phyloP scores from a whole-genome alignment of 345 rosid species.

The Salix suchowensis region DNA sequence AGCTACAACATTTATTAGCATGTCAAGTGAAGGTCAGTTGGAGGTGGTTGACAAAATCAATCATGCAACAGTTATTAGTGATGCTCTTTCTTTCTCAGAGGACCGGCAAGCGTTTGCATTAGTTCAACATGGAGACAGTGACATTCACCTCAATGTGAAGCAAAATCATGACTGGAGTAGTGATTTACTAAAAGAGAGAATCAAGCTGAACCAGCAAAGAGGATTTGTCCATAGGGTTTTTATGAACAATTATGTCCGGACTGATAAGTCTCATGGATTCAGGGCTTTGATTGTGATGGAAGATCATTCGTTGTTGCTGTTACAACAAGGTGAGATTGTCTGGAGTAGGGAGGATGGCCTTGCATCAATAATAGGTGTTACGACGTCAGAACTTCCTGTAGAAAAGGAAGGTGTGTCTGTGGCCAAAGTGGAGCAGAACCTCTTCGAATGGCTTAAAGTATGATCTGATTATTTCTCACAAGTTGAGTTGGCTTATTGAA shows the following conservation, averaged over 20 bases:
- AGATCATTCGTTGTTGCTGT: slow-evolving; percentile 86
- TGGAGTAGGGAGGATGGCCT: slow-evolving; percentile 97
- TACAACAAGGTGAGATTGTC: slow-evolving; percentile 90
- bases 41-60: slow-evolving; percentile 59
- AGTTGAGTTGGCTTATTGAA: not conserved
- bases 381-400: slow-evolving; percentile 85
- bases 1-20: slow-evolving; percentile 43
- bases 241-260: slow-evolving; percentile 79
- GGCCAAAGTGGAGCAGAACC: slow-evolving; percentile 86
- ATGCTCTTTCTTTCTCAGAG: slow-evolving; percentile 61
- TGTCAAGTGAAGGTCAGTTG: slow-evolving; percentile 53
- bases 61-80: slow-evolving; percentile 64
- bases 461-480: not conserved
- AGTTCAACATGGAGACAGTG: slow-evolving; percentile 52
- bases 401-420: slow-evolving; percentile 85
- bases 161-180: slow-evolving; percentile 55
- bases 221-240: slow-evolving; percentile 85
- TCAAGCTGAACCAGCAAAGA: slow-evolving; percentile 62
- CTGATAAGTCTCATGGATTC: slow-evolving; percentile 93
- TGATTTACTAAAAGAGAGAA: slow-evolving; percentile 67
- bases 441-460: slow-evolving; percentile 98
- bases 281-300: slow-evolving; percentile 98
- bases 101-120: slow-evolving; percentile 66
- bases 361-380: slow-evolving; percentile 81
- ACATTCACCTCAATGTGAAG: slow-evolving; percentile 71